These are phyloP conservation scores for Ophiostoma populinum DNA, from an alignment of 2,329 filamentous ascomycete species.

Conservation along the genomic window DNA sequence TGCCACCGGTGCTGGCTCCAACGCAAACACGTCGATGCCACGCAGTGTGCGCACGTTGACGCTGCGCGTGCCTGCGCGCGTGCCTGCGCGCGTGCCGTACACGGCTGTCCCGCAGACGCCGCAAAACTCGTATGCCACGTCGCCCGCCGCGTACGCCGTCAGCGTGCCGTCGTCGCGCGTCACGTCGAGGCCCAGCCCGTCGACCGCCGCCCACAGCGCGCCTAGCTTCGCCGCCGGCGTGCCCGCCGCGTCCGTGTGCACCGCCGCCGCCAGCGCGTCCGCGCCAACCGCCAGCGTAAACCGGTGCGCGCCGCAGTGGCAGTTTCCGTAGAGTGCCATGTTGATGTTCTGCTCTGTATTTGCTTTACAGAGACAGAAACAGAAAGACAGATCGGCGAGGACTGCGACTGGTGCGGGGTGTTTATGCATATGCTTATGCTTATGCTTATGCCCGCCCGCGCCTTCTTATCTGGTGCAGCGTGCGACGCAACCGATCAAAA, in stretches of 20 bases:
- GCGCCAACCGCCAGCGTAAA: conserved; percentile 4
- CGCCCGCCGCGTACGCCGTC: neutral
- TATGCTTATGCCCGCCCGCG: too few species aligned
- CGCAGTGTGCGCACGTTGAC: conserved; percentile 5
- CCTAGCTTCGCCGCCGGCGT: conserved; percentile 6
- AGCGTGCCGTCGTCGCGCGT: conserved; percentile 2
- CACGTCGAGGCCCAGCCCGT: neutral
- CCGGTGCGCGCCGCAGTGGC: conserved; percentile 9
- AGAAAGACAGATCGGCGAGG: too few species aligned
- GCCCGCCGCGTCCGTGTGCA: neutral
- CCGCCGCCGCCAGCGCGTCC: neutral
- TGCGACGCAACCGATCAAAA: too few species aligned
- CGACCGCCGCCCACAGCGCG: conserved; percentile 1
- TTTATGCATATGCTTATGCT: too few species aligned
- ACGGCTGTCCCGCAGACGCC: conserved; percentile 5
- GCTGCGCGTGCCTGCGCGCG: neutral
- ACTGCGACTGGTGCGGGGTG: too few species aligned
- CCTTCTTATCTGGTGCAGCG: too few species aligned
- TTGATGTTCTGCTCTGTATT: neutral
- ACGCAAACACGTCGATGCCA: conserved; percentile 4
- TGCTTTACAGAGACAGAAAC: too few species aligned
- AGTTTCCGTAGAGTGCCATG: conserved; percentile 6
- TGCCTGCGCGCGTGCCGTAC: neutral
- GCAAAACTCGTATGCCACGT: conserved; percentile 7
- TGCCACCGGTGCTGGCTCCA: neutral